Base-by-base conservation (phyloP, 108 stramenopile genomes). In the Cylindrotheca fusiformis region DNA sequence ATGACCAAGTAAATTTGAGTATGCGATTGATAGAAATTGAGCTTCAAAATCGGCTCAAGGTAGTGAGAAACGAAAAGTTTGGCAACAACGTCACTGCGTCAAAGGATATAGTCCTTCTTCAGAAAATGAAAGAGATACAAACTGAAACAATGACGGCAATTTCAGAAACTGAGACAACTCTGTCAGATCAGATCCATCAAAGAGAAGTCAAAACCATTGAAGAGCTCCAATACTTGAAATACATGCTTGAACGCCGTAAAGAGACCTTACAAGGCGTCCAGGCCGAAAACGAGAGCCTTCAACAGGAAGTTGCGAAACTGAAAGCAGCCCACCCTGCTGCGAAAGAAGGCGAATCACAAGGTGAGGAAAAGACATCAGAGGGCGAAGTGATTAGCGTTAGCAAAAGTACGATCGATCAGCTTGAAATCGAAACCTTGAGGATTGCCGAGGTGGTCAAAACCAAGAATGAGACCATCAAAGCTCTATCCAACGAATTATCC, bases 1-100 rank as follows among this genome's bases (percentile, higher is more conserved):
- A 76, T 48, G 80, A 65, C 4, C 75, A 81, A 41, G 50, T 76
- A 48, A 75, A 81, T 33, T 61, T 81, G 17, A 58, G 69, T 3
- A 45, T 81, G 23, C 33, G 71, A 63, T 33, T 81, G 45, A 69
- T 76, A 41, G 80, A 81, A 50, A 31, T 81, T 32, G 69, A 75
- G 30, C 50, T 81, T 6, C 63, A 70, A 31, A 81, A 81, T 58
- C 60, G 70, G 19, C 57, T 76, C 8, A n/a, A 72, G 21, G 48
- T 64, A 24, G 32, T 76, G 44, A 68, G 67, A 54, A 65, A 68
- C 26, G 75, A 76, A 26, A 61, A 58, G 22, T n/a, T 52, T 14
- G 26, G 45, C 20, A 32, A 54, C 26, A 49, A 20, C 5, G 10
- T 19, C 19, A 24, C 20, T 2, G 51, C 44, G 0, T 23, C 57